Evolutionary conservation across 169 alveolate species (phyloP).

Genomic region (Perkinsus marinus): DNA sequence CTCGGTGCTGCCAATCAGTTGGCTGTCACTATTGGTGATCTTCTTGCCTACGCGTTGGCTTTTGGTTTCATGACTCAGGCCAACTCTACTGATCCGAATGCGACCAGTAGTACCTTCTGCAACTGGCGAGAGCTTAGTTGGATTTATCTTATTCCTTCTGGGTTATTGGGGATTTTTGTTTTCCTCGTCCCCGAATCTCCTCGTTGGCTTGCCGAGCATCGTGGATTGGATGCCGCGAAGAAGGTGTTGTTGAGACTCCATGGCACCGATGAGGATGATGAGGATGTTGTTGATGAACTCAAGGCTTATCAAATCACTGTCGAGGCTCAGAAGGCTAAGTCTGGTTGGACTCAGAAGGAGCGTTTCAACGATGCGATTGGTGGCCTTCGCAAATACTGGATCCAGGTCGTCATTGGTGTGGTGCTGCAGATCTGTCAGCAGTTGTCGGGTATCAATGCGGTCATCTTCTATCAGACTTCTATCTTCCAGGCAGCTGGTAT

Average conservation of each 20-base stretch:
- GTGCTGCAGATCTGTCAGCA: background rate
- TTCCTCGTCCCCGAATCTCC: background rate
- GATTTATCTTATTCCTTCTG: background rate
- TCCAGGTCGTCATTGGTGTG: background rate
- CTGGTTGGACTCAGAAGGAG: background rate
- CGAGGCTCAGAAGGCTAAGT: background rate
- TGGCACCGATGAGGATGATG: background rate
- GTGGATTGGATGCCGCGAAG: background rate
- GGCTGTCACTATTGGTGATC: background rate
- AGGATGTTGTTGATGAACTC: background rate
- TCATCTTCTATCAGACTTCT: background rate
- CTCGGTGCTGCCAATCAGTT: background rate
- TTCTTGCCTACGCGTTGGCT: background rate
- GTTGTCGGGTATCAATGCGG: background rate
- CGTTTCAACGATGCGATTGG: background rate
- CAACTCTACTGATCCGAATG: background rate
- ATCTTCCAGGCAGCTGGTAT: background rate
- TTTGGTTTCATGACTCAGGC: background rate
- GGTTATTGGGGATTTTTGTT: background rate
- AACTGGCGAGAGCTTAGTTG: background rate
- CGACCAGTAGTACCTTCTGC: background rate
- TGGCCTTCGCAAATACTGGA: background rate
- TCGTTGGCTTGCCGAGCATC: background rate
- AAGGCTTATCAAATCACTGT: background rate
- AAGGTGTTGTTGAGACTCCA: background rate